Base-by-base conservation (phyloP, 2,329 filamentous ascomycete genomes). In the Neofusicoccum umdonicola region DNA sequence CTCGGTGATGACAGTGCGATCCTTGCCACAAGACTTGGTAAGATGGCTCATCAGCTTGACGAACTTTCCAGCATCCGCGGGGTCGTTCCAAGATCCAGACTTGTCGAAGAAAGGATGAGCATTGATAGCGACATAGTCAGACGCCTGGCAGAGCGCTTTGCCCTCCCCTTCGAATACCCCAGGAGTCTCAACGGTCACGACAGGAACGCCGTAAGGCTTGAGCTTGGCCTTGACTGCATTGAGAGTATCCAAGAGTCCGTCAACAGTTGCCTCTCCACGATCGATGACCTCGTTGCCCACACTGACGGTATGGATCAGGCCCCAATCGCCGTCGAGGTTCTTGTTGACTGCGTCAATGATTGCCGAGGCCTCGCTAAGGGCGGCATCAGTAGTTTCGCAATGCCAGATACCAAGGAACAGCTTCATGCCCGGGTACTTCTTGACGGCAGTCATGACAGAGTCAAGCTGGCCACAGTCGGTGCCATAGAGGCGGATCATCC, bases 121-220 rank as follows among this genome's bases (percentile, higher is more conserved):
- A 78, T 97, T 96, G 74, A 90, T 85, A 15, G 91, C 90, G 71
- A 89, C 92, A 79, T 90, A 91, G 72, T 96, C 92, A 0, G 90
- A 91, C 51, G 81, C 83, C 31, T 87, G 76, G 78, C 92, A 96
- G 54, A 97, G 83, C 60, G 79, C 12, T n/a, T 37, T 31, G 11
- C 63, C 63, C 0, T 89, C 88, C 70, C 94, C 84, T 58, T 81
- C 78, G 54, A 88, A 80, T n/a, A 88, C 83, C 22, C 85, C 83
- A 71, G 91, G 90, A 0, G 91, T 94, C 74, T 97, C 93, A 52
- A 94, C 90, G 0, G 90, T 88, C 42, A 93, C 90, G 35, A 96
- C 87, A 1, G 87, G 86, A 2, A 92, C 92, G 2, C 78, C 76
- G 77, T 89, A 96, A 0, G 90, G 74, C 34, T 84, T 82, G 42